These are phyloP conservation scores for Umbilicaria muhlenbergii DNA, from an alignment of 495 filamentous ascomycete genomes.

Conservation along the genomic window DNA sequence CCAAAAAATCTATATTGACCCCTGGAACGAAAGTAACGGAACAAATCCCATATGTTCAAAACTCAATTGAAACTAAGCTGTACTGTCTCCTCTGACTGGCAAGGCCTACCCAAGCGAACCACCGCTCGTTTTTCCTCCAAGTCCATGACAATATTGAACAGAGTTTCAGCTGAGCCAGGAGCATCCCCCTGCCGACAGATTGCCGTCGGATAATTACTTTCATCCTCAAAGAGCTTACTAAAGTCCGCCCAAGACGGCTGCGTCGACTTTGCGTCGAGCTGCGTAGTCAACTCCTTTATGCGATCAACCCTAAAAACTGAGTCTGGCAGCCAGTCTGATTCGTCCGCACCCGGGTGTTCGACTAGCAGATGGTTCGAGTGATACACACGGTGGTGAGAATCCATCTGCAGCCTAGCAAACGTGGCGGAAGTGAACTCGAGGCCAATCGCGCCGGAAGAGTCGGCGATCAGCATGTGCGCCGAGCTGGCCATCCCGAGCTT, in stretches of 20 bases:
- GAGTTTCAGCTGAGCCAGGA: slow-evolving; percentile 6
- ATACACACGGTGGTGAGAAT: slow-evolving; percentile 29
- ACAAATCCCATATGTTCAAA: too few relatives aligned
- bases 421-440: slow-evolving; percentile 43
- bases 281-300: slow-evolving; percentile 23
- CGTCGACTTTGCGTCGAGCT: slow-evolving; percentile 16
- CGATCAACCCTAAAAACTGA: slow-evolving; percentile 33
- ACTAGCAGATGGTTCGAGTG: slow-evolving; percentile 52
- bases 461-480: slow-evolving; percentile 45
- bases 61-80: not conserved
- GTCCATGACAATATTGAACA: slow-evolving; percentile 12
- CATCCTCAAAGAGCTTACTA: slow-evolving; percentile 5
- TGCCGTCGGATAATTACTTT: slow-evolving; percentile 4
- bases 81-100: not conserved
- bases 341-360: slow-evolving; percentile 27
- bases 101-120: slow-evolving; percentile 7
- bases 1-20: too few relatives aligned
- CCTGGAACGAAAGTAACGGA: too few relatives aligned
- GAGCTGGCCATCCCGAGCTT: slow-evolving; percentile 41
- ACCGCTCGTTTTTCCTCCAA: slow-evolving; percentile 3
- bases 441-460: slow-evolving; percentile 33
- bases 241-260: not conserved
- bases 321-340: slow-evolving; percentile 38
- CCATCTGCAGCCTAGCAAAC: slow-evolving; percentile 31
- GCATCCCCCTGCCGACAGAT: slow-evolving; percentile 5